A percentile compares a stretch with the other conserved stretches of the same genome.
phyloP scores from a whole-genome alignment of 148 eudicot genomes.

The Chenopodium suecicum region DNA sequence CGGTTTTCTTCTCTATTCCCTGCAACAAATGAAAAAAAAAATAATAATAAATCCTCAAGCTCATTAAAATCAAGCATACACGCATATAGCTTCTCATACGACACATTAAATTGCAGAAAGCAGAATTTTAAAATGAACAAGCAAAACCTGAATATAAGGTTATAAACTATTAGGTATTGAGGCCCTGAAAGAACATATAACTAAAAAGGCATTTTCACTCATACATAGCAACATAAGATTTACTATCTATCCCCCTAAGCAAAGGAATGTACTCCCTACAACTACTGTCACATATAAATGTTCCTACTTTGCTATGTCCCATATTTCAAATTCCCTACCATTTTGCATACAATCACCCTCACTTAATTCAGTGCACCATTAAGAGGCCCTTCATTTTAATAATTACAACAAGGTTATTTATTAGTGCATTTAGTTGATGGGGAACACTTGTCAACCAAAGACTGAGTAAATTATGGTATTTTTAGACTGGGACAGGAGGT shows the following conservation, averaged over 20 bases:
- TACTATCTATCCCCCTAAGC: background rate
- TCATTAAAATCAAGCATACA: background rate
- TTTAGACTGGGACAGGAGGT: background rate
- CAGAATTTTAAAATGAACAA: background rate
- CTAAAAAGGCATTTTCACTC: background rate
- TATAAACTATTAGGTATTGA: no score
- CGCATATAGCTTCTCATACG: background rate
- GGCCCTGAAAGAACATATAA: background rate
- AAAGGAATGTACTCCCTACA: background rate
- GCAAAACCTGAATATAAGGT: background rate
- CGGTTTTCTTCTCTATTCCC: conserved; percentile 96
- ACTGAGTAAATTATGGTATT: background rate
- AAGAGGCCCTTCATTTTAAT: background rate
- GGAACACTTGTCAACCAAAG: background rate
- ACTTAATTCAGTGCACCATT: background rate
- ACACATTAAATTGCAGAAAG: background rate
- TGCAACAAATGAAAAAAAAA: conserved; percentile 23
- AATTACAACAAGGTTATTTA: background rate
- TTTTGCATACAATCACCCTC: background rate
- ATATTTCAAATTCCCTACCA: background rate
- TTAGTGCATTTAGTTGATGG: background rate
- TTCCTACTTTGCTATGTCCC: background rate
- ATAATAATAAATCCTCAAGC: background rate
- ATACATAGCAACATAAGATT: background rate
- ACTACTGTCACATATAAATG: background rate